phyloP scores from a whole-genome alignment of 2,329 filamentous ascomycete species.

The Seiridium cupressi region DNA sequence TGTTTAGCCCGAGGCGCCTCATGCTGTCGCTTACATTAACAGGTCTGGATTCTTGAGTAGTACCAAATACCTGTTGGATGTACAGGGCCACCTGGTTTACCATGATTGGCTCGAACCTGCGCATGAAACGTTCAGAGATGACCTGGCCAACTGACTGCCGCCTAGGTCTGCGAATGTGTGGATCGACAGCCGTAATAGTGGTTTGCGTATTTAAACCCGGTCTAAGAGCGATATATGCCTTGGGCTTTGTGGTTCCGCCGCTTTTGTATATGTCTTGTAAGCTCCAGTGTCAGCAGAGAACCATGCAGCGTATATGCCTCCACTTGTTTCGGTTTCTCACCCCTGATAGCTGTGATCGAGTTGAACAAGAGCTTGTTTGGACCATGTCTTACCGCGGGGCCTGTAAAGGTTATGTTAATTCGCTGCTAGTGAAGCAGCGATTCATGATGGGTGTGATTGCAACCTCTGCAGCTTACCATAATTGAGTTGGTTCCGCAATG shows the following conservation, averaged over 20 bases:
- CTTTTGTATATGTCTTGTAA: conserved; percentile 18
- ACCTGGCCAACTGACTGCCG: conserved; percentile 14
- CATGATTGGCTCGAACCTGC: conserved; percentile 17
- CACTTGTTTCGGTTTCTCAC: background rate
- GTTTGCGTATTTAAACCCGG: conserved; percentile 12
- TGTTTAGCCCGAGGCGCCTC: conserved; percentile 15
- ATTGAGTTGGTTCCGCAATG: conserved; percentile 3
- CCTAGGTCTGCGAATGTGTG: conserved; percentile 12
- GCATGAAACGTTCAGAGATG: conserved; percentile 15
- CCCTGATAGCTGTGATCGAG: conserved; percentile 12
- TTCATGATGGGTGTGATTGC: too few species aligned
- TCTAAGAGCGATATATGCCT: background rate
- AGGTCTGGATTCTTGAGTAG: background rate
- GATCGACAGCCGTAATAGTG: conserved; percentile 12
- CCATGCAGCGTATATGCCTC: background rate
- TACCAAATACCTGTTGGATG: background rate
- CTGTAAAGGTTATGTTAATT: conserved; percentile 1
- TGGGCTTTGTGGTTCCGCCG: conserved; percentile 14
- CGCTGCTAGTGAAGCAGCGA: background rate
- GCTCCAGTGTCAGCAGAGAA: background rate
- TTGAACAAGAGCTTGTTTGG: conserved; percentile 19
- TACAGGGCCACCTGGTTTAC: conserved; percentile 16
- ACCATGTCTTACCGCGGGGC: conserved; percentile 14
- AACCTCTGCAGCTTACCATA: background rate
- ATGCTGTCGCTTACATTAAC: conserved; percentile 13